Evolutionary conservation across 2,329 filamentous ascomycete genomes (phyloP).

Genomic region (Trichophaea hybrida): DNA sequence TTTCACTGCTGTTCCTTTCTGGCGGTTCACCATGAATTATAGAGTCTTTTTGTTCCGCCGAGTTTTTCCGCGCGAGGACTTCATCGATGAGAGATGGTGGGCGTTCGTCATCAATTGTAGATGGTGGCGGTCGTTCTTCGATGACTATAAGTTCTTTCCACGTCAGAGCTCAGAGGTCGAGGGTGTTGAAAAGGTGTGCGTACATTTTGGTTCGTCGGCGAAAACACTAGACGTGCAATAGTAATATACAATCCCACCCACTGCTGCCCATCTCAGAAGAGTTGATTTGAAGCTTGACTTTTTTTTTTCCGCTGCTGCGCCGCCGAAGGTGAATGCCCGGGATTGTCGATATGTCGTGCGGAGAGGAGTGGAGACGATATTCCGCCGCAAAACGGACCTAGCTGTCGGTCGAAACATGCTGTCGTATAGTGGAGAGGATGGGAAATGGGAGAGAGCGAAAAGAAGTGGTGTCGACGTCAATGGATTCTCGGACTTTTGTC

Average conservation of each 20-base stretch:
- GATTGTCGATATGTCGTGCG: not conserved
- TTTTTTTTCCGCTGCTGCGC: conserved; percentile 1
- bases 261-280: conserved; percentile 58
- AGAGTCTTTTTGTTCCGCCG: conserved; percentile 24
- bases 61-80: conserved; percentile 27
- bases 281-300: conserved; percentile 38
- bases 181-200: conserved; percentile 29
- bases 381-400: not conserved
- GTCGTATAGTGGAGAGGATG: not conserved
- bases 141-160: conserved; percentile 4
- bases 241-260: conserved; percentile 67
- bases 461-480: too few species aligned
- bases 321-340: conserved; percentile 1
- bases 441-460: not conserved
- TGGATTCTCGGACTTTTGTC: too few species aligned
- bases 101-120: conserved; percentile 11
- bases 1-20: not conserved
- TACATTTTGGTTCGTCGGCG: conserved; percentile 66
- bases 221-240: conserved; percentile 86
- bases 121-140: conserved; percentile 12
- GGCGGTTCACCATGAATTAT: not conserved
- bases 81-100: conserved; percentile 19
- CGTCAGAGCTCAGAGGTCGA: not conserved
- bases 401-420: not conserved
- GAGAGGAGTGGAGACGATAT: not conserved